Base-by-base conservation (phyloP, 2,329 filamentous ascomycete species). In the Colletotrichum truncatum region DNA sequence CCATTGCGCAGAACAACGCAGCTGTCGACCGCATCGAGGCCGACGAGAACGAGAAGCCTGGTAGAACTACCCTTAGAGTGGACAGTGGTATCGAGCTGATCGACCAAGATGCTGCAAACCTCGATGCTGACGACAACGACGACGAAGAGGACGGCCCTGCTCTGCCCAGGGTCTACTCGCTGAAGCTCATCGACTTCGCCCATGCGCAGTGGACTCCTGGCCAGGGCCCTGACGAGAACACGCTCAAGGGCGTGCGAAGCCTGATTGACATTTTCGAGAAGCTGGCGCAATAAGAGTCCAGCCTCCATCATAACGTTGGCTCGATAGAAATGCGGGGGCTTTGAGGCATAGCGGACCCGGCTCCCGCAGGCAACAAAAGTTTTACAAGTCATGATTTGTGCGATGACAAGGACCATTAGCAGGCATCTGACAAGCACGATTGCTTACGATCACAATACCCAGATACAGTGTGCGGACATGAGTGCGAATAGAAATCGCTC, bases 131-230 rank as follows among this genome's bases (percentile, higher is more conserved):
- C 38, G 39, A 56, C 23, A 43, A 59, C 1, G 77, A 79, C 0
- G 74, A 76, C 1, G 77, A 81, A 1, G 82, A 82, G 2, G 81
- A 83, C 2, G 83, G 46, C 82, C 86, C 54, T 26, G 67, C 70
- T 14, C 66, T 81, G 10, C 91, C 91, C 0, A 90, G 90, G 71
- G 87, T 97, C 43, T 93, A 91, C 72, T 86, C 89, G 11, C 84
- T 98, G 52, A 96, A 95, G 74, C 84, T 99, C 68, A 99, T 99
- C 71, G 96, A 99, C 77, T 99, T 99, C 84, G 96, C 96, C 2
- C 96, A 99, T 78, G 96, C 96, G 10, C 81, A 84, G 52, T 98
- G 91, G 90, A 91, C 89, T 1, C 91, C 93, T 0, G 93, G 93
- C 1, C 80, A 91, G 72, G 95, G 95, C 0, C 91, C 92, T 0